Evolutionary conservation across 106 monocot species (phyloP).

Genomic region (Phalaenopsis equestris): DNA sequence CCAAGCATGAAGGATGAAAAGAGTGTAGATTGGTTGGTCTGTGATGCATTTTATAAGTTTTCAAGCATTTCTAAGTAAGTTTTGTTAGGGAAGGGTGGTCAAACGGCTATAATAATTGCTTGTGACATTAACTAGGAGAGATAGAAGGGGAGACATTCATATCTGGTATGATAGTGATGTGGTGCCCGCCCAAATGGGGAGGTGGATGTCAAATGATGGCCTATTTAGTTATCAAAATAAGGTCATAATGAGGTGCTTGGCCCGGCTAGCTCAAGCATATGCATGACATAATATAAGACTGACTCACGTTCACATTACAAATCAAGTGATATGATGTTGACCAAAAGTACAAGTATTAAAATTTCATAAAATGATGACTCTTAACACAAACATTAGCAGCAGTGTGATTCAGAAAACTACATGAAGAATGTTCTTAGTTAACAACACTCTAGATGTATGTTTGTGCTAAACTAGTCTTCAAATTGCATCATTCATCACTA

Average conservation of each 20-base stretch:
- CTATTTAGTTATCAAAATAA: not conserved
- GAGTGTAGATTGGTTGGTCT: no score
- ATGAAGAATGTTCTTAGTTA: not conserved
- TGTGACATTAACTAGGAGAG: no score
- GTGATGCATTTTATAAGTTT: no score
- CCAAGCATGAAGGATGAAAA: no score
- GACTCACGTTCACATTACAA: not conserved
- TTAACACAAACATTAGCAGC: not conserved
- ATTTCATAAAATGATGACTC: not conserved
- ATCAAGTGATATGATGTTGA: not conserved
- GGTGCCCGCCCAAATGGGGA: not conserved
- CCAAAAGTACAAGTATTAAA: not conserved
- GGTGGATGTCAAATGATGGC: not conserved
- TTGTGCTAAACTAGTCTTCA: not conserved
- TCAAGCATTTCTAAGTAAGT: no score
- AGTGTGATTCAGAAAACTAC: not conserved
- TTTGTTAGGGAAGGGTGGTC: no score
- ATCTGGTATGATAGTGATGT: not conserved
- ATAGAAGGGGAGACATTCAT: not conserved
- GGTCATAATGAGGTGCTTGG: not conserved
- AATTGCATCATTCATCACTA: not conserved
- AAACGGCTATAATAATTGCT: no score
- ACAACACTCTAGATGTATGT: not conserved
- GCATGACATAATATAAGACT: not conserved
- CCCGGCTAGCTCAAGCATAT: not conserved